Percentiles rank a stretch among this genome's conserved stretches.
These are phyloP conservation scores for Aristolochia fimbriata DNA, from an alignment of 164 flowering plant species.

Conservation along the genomic window DNA sequence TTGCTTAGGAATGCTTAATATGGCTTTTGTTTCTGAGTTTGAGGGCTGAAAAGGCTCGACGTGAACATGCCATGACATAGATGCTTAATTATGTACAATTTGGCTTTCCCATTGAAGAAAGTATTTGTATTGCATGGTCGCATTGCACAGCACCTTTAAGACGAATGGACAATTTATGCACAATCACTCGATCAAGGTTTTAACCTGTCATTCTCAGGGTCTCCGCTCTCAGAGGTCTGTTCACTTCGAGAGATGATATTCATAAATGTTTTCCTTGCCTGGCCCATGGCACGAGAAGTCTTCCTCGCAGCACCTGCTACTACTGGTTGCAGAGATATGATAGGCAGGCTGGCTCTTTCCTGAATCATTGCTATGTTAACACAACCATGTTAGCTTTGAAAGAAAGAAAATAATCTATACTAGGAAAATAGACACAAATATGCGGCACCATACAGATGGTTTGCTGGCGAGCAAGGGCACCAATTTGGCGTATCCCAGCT, in stretches of 20 bases:
- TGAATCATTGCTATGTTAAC: constrained; percentile 61
- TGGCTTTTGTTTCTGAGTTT: no score
- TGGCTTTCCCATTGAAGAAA: no score
- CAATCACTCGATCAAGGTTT: constrained; percentile 21
- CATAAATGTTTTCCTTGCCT: constrained; percentile 58
- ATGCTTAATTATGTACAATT: no score
- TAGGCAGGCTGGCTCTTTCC: constrained; percentile 78
- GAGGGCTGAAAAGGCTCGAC: no score
- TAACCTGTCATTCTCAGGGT: constrained; percentile 24
- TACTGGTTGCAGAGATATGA: constrained; percentile 65
- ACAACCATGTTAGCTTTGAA: background rate
- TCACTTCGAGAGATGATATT: constrained; percentile 52
- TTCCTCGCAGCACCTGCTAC: constrained; percentile 86
- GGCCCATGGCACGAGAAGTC: constrained; percentile 73
- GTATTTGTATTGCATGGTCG: no score
- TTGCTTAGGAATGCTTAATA: no score
- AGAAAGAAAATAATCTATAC: background rate
- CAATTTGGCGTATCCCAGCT: constrained; percentile 75
- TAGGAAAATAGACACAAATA: background rate
- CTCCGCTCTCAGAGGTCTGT: constrained; percentile 28
- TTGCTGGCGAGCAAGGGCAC: constrained; percentile 60
- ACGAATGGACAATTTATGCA: background rate
- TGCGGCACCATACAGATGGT: constrained; percentile 51
- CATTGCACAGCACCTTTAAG: background rate
- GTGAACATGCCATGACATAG: no score